phyloP scores from a whole-genome alignment of 768 basidiomycete species.

The Leucocoprinus leucothites region DNA sequence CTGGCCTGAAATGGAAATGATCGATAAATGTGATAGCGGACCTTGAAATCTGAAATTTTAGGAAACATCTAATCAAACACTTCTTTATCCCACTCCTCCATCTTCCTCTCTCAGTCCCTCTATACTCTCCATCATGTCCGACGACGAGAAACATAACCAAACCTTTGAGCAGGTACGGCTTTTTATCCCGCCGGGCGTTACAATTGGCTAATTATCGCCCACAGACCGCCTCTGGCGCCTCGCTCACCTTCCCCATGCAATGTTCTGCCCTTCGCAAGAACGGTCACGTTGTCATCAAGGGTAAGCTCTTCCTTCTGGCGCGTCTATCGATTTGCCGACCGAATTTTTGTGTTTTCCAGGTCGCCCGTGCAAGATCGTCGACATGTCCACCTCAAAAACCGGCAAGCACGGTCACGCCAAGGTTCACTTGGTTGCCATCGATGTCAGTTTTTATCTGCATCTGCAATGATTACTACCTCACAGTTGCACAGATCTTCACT shows the following conservation, averaged over 20 bases:
- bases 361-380: slow-evolving; percentile 97
- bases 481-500: slow-evolving; percentile 84
- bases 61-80: slow-evolving; percentile 17
- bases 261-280: slow-evolving; percentile 95
- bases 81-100: slow-evolving; percentile 6
- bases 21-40: slow-evolving; percentile 23
- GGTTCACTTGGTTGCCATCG: slow-evolving; percentile 95
- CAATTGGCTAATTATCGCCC: slow-evolving; percentile 10
- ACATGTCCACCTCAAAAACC: slow-evolving; percentile 99
- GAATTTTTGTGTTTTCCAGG: slow-evolving; percentile 34
- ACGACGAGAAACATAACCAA: slow-evolving; percentile 87
- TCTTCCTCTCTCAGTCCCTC: slow-evolving; percentile 17
- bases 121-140: slow-evolving; percentile 60
- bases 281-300: slow-evolving; percentile 95
- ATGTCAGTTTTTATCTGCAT: slow-evolving; percentile 55
- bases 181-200: slow-evolving; percentile 6
- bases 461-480: slow-evolving; percentile 2
- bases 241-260: slow-evolving; percentile 82
- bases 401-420: slow-evolving; percentile 99
- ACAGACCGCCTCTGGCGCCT: slow-evolving; percentile 73
- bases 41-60: slow-evolving; percentile 35
- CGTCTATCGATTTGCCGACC: slow-evolving; percentile 3
- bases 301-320: slow-evolving; percentile 28
- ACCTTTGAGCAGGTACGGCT: slow-evolving; percentile 73
- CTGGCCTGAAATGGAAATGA: slow-evolving; percentile 10